A percentile compares a stretch with the other conserved stretches of the same genome.
phyloP scores from a whole-genome alignment of 768 basidiomycete species.

The Lenzites betulinus region DNA sequence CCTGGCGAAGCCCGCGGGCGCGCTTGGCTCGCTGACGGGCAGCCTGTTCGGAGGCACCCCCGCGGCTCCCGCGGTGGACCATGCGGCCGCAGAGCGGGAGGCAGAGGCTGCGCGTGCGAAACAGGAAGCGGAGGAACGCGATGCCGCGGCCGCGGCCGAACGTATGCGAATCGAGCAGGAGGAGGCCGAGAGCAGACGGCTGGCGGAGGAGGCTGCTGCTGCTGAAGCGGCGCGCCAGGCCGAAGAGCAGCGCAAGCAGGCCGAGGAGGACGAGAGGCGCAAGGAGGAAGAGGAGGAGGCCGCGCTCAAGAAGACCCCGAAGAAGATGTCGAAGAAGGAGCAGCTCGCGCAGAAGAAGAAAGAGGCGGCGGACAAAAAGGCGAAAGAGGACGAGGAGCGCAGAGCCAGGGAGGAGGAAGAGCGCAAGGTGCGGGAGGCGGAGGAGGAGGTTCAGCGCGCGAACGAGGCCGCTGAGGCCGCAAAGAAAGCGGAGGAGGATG shows the following conservation, averaged over 20 bases:
- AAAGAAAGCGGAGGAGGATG: slow-evolving; percentile 12
- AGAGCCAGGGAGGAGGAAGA: slow-evolving; percentile 1
- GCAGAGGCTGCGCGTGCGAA: slow-evolving; percentile 24
- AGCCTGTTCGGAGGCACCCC: slow-evolving; percentile 3
- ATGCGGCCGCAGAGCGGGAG: slow-evolving; percentile 22
- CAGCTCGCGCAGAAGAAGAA: slow-evolving; percentile 13
- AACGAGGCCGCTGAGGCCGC: slow-evolving; percentile 10
- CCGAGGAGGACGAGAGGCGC: slow-evolving; percentile 13
- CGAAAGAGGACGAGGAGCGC: not conserved
- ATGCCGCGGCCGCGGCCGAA: slow-evolving; percentile 20
- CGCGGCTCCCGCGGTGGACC: slow-evolving; percentile 19
- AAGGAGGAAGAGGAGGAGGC: slow-evolving; percentile 30
- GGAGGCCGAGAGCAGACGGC: slow-evolving; percentile 1
- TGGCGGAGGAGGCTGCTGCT: not conserved
- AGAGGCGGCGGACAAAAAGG: slow-evolving; percentile 17
- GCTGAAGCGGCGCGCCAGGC: slow-evolving; percentile 20
- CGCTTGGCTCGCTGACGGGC: not conserved
- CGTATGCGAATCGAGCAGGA: slow-evolving; percentile 3
- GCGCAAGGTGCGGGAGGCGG: slow-evolving; percentile 6
- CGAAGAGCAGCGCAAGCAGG: slow-evolving; percentile 26
- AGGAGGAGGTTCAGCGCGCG: slow-evolving; percentile 14
- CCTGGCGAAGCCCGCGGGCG: slow-evolving; percentile 6
- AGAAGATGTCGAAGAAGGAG: slow-evolving; percentile 23
- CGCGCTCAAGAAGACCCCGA: slow-evolving; percentile 10
- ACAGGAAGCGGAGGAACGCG: slow-evolving; percentile 20